Conservation (phyloP, 2,329 filamentous ascomycete species). For the Hymenoscyphus repandus region DNA sequence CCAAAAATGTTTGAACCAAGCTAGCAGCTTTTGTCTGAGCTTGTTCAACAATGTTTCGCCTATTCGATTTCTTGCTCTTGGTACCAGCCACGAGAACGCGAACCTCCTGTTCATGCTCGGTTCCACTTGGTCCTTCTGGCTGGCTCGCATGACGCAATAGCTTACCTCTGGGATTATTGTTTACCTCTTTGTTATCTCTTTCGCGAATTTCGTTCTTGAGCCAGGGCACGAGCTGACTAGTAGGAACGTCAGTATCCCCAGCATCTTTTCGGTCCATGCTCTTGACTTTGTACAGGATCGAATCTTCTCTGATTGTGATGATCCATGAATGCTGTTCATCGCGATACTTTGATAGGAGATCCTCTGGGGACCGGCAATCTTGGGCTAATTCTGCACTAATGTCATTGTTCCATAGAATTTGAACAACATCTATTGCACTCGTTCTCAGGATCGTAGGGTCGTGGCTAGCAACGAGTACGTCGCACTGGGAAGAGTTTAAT, state of each 20-base stretch:
- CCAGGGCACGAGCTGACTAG: slow-evolving; percentile 70
- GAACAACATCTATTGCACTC: slow-evolving; percentile 70
- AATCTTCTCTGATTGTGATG: slow-evolving; percentile 77
- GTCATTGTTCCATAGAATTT: slow-evolving; percentile 73
- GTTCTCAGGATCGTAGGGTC: slow-evolving; percentile 71
- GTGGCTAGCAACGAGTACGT: slow-evolving; percentile 86
- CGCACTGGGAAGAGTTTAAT: slow-evolving; percentile 52
- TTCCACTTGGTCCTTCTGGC: slow-evolving; percentile 15
- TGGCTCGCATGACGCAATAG: slow-evolving; percentile 26
- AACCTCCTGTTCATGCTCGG: slow-evolving; percentile 63
- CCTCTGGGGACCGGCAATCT: slow-evolving; percentile 73
- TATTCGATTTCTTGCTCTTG: slow-evolving; percentile 86
- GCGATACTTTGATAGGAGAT: slow-evolving; percentile 69
- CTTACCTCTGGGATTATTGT: slow-evolving; percentile 40
- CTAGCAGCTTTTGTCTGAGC: slow-evolving; percentile 55
- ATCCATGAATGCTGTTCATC: slow-evolving; percentile 81
- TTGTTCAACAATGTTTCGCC: slow-evolving; percentile 79
- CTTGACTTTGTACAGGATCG: slow-evolving; percentile 66
- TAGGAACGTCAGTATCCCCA: slow-evolving; percentile 68
- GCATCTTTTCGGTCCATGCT: slow-evolving; percentile 71
- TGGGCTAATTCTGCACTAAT: slow-evolving; percentile 85
- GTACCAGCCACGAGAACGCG: slow-evolving; percentile 79
- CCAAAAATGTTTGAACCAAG: slow-evolving; percentile 64
- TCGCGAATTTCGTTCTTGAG: slow-evolving; percentile 79
- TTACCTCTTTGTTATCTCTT: slow-evolving; percentile 57